Percentiles rank a stretch among this genome's conserved stretches.
Conservation (phyloP, 2,329 filamentous ascomycete species). For the Diplodia scrobiculata region DNA sequence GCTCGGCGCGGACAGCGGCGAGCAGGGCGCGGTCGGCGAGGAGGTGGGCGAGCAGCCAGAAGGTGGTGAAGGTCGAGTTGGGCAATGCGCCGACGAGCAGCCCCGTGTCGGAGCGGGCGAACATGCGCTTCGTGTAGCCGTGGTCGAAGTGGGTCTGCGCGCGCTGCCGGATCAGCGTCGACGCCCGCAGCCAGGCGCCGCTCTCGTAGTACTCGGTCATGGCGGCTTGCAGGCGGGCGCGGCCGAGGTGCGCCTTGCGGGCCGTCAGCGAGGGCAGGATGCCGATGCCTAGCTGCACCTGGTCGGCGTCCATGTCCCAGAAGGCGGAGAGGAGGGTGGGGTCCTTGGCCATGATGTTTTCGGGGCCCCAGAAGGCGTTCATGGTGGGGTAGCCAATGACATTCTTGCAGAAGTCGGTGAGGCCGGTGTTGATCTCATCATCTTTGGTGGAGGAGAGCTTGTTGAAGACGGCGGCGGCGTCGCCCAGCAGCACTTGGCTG, state of each 20-base stretch:
- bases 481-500: slow-evolving; percentile 1
- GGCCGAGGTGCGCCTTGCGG: slow-evolving; percentile 44
- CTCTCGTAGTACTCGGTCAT: slow-evolving; percentile 38
- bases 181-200: slow-evolving; percentile 34
- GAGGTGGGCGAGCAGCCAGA: slow-evolving; percentile 52
- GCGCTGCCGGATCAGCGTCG: slow-evolving; percentile 36
- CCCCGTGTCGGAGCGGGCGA: slow-evolving; percentile 34
- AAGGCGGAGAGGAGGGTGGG: slow-evolving; percentile 45
- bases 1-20: slow-evolving; percentile 43
- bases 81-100: slow-evolving; percentile 44
- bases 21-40: slow-evolving; percentile 48
- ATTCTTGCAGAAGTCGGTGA: neutral
- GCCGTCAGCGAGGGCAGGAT: slow-evolving; percentile 43
- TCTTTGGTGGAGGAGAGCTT: neutral
- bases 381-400: slow-evolving; percentile 37
- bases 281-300: slow-evolving; percentile 39
- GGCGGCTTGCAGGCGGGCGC: slow-evolving; percentile 38
- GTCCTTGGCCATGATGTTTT: slow-evolving; percentile 48
- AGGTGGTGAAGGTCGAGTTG: slow-evolving; percentile 50
- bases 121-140: slow-evolving; percentile 34
- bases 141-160: slow-evolving; percentile 32
- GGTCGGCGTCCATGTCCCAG: slow-evolving; percentile 48
- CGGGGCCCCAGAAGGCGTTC: slow-evolving; percentile 49
- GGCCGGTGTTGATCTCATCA: neutral
- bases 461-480: slow-evolving; percentile 1